Percentiles rank a stretch among this genome's conserved stretches.
Evolutionary conservation across 2,329 filamentous ascomycete species (phyloP).

Genomic region (Hymenoscyphus fraxineus): DNA sequence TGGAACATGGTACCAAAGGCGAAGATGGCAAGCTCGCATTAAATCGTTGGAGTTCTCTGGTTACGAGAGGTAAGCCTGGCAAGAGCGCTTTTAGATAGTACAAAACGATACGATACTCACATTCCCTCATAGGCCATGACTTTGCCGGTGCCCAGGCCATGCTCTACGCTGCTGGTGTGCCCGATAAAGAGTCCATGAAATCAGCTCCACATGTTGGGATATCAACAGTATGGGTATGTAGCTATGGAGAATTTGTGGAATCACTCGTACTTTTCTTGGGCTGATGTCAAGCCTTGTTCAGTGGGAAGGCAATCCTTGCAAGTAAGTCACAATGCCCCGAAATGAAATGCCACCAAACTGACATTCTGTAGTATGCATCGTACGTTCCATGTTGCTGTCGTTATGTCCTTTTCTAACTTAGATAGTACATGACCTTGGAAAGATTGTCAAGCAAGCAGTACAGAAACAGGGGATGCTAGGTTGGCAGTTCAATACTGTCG

Average conservation of each 20-base stretch:
- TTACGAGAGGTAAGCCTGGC: conserved; percentile 54
- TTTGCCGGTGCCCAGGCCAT: conserved; percentile 93
- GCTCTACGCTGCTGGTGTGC: conserved; percentile 90
- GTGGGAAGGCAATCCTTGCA: conserved; percentile 97
- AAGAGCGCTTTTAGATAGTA: not conserved
- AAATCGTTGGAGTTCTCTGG: conserved; percentile 79
- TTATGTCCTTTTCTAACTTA: conserved; percentile 27
- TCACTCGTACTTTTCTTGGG: not conserved
- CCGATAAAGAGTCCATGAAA: conserved; percentile 80
- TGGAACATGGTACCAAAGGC: conserved; percentile 29
- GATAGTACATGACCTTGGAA: conserved; percentile 78
- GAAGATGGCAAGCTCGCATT: conserved; percentile 59
- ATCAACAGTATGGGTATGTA: conserved; percentile 53
- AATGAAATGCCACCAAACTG: conserved; percentile 18
- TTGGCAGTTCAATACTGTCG: conserved; percentile 42
- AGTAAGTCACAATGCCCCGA: conserved; percentile 51
- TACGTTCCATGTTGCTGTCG: conserved; percentile 30
- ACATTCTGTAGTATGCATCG: conserved; percentile 44
- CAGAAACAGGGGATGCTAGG: conserved; percentile 81
- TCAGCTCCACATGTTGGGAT: conserved; percentile 75
- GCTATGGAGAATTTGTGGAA: not conserved
- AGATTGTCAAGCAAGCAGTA: conserved; percentile 79
- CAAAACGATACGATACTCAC: not conserved
- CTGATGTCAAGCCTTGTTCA: not conserved
- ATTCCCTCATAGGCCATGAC: conserved; percentile 61